phyloP scores from a whole-genome alignment of 768 basidiomycete species.

The Calocera viscosa region DNA sequence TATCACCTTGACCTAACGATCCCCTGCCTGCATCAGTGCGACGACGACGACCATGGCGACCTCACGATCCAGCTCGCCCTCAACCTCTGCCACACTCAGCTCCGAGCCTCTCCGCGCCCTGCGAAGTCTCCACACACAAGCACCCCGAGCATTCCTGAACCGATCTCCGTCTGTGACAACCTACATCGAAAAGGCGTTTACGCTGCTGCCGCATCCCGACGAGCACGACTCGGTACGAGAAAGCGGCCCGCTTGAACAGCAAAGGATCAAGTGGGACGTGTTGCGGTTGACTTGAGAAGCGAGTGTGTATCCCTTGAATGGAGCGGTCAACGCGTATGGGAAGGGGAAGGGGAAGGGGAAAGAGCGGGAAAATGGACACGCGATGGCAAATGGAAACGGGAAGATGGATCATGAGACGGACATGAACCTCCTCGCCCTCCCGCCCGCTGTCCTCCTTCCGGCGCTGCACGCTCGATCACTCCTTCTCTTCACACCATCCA shows the following conservation, averaged over 20 bases:
- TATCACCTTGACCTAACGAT: too few relatives aligned
- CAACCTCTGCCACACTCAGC: background rate
- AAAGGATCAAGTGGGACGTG: slow-evolving; percentile 60
- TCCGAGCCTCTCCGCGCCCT: slow-evolving; percentile 30
- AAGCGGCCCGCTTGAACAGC: background rate
- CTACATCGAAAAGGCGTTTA: slow-evolving; percentile 55
- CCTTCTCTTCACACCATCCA: slow-evolving; percentile 47
- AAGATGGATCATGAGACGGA: slow-evolving; percentile 30
- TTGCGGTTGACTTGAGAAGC: slow-evolving; percentile 73
- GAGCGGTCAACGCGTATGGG: background rate
- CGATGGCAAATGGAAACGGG: background rate
- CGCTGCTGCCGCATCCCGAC: slow-evolving; percentile 34
- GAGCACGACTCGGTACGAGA: background rate
- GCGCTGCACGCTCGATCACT: slow-evolving; percentile 53
- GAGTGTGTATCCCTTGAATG: slow-evolving; percentile 42
- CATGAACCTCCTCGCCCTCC: slow-evolving; percentile 34
- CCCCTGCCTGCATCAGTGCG: too few relatives aligned
- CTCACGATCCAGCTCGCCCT: background rate
- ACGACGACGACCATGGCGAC: background rate
- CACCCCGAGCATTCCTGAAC: slow-evolving; percentile 65
- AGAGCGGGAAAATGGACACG: slow-evolving; percentile 29
- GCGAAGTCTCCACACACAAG: slow-evolving; percentile 61
- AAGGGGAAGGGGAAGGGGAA: background rate
- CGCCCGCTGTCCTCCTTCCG: slow-evolving; percentile 46
- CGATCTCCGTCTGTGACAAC: slow-evolving; percentile 56